Evolutionary conservation across 371 early-diverging fungal genomes (phyloP), one percentile per base, ranked within the genome.

Genomic region (Cokeromyces recurvatus): DNA sequence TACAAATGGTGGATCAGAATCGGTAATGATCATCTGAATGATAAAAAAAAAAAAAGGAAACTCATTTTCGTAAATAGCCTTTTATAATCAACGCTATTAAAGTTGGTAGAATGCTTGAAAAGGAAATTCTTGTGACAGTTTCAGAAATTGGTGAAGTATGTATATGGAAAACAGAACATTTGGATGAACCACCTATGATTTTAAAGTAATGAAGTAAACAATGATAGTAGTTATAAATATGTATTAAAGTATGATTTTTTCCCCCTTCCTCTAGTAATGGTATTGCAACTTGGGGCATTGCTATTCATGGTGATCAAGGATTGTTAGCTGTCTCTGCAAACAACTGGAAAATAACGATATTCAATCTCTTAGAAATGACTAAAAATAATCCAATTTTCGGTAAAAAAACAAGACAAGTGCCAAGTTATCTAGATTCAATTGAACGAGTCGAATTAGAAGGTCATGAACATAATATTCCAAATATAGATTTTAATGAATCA

Each of bases 381-480:
- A 47, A 42, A 41, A 25, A 38, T 9, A 53, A 49, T 20, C 53
- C 49, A 1, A 41, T 49, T 3, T 65, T 57, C 46, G 61, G 59
- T 12, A 35, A 42, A 14, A 5, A 31, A 24, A 5, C 19, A 11
- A 48, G 41, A 25, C 25, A n/a, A 41, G 17, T 32, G 12, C 43
- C 29, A 11, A 59, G 55, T 25, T 35, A 49, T 1, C 32, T 77
- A 22, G 27, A 46, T 5, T 37, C 53, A 1, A 40, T 55, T 0
- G 32, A 37, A 12, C 25, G 48, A 20, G 43, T 66, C 14, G 51
- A 51, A 22, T 42, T 78, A 8, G 32, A 32, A 16, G 85, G 84
- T 0, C 87, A 86, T 53, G 53, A 54, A 2, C 68, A 86, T 53
- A 86, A 86, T 57, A 66, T 86, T 9, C 87, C 87, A 0, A 61